Percentiles rank a stretch among this genome's conserved stretches.
Conservation (phyloP, 140 eudicot genomes). For the Anethum foeniculum region DNA sequence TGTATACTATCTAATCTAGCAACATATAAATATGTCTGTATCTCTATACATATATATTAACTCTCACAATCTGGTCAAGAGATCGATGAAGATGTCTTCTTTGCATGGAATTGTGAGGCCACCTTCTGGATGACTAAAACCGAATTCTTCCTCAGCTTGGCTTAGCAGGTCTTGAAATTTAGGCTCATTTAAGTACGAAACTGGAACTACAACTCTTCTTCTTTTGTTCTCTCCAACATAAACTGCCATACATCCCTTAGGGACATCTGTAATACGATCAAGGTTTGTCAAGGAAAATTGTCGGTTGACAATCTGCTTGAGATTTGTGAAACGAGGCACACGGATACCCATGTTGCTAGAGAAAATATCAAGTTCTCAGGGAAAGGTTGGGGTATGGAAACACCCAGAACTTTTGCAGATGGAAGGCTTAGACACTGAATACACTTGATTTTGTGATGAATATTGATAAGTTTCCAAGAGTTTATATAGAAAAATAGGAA, state of each 20-base stretch:
- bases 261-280: background rate
- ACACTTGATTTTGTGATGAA: background rate
- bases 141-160: background rate
- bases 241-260: background rate
- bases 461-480: background rate
- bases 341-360: background rate
- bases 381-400: background rate
- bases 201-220: background rate
- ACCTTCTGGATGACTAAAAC: background rate
- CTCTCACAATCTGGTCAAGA: background rate
- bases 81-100: background rate
- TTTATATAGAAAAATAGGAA: background rate
- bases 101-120: constrained; percentile 5
- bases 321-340: background rate
- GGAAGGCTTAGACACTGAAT: background rate
- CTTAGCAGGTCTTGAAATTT: background rate
- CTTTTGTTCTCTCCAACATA: background rate
- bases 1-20: background rate
- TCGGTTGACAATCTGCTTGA: background rate
- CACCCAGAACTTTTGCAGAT: background rate
- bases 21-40: background rate
- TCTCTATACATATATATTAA: background rate
- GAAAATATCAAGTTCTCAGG: background rate
- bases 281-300: background rate
- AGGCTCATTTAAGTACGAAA: background rate